Base-by-base conservation (phyloP, 2,329 filamentous ascomycete species). In the Purpureocillium lavendulum region DNA sequence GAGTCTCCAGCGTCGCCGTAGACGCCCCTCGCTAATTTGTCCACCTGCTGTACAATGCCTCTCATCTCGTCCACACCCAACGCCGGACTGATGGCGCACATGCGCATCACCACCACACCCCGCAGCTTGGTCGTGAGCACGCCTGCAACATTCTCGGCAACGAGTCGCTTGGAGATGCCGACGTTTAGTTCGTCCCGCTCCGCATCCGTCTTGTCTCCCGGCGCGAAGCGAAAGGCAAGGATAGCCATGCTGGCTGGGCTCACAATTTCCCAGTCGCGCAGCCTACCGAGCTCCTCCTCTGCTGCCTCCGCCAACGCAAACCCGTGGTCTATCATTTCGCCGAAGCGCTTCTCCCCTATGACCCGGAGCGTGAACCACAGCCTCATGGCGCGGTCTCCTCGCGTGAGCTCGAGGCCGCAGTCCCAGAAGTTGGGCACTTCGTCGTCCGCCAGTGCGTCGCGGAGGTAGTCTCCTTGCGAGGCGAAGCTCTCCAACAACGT, bases 361-460 rank as follows among this genome's bases (percentile, higher is more conserved):
- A 51, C 45, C 1, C 46, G 42, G 1, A 55, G 11, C 0, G 50
- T 52, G 7, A 55, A 55, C 52, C 52, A 53, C 11, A 54, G 31
- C 39, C 54, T 54, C 48, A 52, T 52, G 2, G 49, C 52, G 0
- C 48, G 42, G 2, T 50, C 48, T 1, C 52, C 48, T 0, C 50
- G 38, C 1, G 50, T 51, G 6, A 52, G 47, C 29, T 55, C 52
- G 36, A 51, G 51, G 5, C 44, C 49, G 4, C 49, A 49, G 7
- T 54, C 52, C 51, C 50, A 54, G 33, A 53, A 52, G 34, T 54
- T 54, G 3, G 50, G 47, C 1, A 51, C 43, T 2, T 53, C 49
- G 10, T 49, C 48, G 11, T 49, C 49, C 5, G 51, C 51, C 15
- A 48, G 45, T 4, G 50, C 50, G 7, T 54, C 51, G 4, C 47